Conservation (phyloP, 495 filamentous ascomycete species). For the Evansstolkia leycettana region DNA sequence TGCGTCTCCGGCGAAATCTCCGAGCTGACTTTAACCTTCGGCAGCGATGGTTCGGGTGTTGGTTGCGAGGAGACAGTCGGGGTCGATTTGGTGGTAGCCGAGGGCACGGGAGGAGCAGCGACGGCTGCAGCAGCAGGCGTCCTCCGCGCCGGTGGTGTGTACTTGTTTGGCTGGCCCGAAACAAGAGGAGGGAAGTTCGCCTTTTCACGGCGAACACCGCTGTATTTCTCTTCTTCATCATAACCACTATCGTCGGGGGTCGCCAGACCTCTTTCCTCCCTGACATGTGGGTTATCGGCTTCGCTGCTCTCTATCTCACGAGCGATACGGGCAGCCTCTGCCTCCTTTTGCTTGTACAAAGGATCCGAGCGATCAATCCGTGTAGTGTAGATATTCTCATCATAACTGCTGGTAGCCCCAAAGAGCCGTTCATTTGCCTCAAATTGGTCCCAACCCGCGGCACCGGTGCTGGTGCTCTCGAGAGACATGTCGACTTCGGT, state of each 20-base stretch:
- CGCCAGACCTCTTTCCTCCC: constrained; percentile 73
- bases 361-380: constrained; percentile 73
- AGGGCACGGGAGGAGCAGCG: constrained; percentile 64
- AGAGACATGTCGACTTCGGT: constrained; percentile 52
- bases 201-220: constrained; percentile 70
- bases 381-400: constrained; percentile 92
- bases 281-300: constrained; percentile 63
- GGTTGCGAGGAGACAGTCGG: constrained; percentile 1
- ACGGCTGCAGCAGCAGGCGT: constrained; percentile 57
- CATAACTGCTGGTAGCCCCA: constrained; percentile 74
- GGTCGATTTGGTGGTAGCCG: constrained; percentile 18
- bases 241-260: constrained; percentile 55
- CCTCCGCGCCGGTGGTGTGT: constrained; percentile 78
- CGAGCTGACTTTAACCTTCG: constrained; percentile 12
- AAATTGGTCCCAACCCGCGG: constrained; percentile 82
- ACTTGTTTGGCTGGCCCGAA: constrained; percentile 57
- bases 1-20: constrained; percentile 25
- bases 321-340: constrained; percentile 70
- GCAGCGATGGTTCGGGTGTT: constrained; percentile 5
- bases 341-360: constrained; percentile 61
- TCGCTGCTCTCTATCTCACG: constrained; percentile 73
- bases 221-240: constrained; percentile 92
- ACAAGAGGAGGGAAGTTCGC: constrained; percentile 55
- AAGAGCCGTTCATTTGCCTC: constrained; percentile 78
- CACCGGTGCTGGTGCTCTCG: constrained; percentile 35